Base-by-base conservation (phyloP, 2,329 filamentous ascomycete species). In the Aureobasidium leucospermi region DNA sequence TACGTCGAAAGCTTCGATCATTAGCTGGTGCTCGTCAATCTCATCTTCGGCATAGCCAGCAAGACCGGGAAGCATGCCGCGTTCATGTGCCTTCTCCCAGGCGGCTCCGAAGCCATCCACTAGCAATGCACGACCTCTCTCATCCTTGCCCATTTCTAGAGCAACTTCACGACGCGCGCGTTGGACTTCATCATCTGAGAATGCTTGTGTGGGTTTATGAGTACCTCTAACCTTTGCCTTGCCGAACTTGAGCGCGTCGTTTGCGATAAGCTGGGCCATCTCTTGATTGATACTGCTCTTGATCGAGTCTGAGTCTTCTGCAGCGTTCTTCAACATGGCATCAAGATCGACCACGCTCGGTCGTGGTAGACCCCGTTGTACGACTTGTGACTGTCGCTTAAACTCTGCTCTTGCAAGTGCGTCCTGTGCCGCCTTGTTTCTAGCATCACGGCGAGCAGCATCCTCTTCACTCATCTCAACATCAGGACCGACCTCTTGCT, bases 331-430 rank as follows among this genome's bases (percentile, higher is more conserved):
- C 55, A 91, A 70, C 64, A 97, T 75, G 1, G 79, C 79, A 53
- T 85, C 78, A 23, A 94, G 74, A 70, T 97, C 87, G 13, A 97
- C 79, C 2, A 81, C 75, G 1, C 81, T 79, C 1, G 94, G 91
- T 46, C 93, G 83, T 7, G 94, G 94, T 11, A 99, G 78, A 4
- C 83, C 84, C 65, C 82, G 85, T 74, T 97, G 93, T 73, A 96
- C 85, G n/a, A 96, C 92, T 69, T 96, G 91, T 1, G 89, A 95
- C 67, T 94, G 86, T 53, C 92, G 82, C 71, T 84, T 86, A 68
- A 90, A 88, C 66, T 97, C 92, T 11, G 81, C 75, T 67, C 81
- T 71, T 70, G 86, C 79, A 74, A 84, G 69, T 53, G 87, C 88
- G 68, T 92, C 86, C 41, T 75, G 76, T 2, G 79, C 71, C 63